These are phyloP conservation scores for Penicillium sclerotiorum DNA, from an alignment of 2,329 filamentous ascomycete genomes.

Conservation along the genomic window DNA sequence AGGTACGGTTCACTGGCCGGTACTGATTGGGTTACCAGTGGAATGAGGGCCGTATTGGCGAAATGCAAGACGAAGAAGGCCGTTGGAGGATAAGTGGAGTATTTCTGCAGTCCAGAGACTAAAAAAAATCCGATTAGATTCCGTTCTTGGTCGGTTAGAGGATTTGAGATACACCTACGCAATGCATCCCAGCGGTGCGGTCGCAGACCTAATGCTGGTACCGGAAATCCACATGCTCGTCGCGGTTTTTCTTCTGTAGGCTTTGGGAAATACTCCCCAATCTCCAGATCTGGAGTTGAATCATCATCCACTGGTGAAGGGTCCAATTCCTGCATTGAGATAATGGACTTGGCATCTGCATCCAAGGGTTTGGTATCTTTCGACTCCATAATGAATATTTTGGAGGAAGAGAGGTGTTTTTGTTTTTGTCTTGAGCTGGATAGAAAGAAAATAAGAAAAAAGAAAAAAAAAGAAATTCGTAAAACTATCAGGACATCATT, in stretches of 20 bases:
- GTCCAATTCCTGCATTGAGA: conserved; percentile 75
- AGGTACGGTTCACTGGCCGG: conserved; percentile 79
- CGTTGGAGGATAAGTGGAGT: conserved; percentile 83
- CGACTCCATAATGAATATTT: conserved; percentile 9
- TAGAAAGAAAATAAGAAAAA: neutral
- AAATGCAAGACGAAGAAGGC: conserved; percentile 77
- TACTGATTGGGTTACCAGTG: conserved; percentile 72
- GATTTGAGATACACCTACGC: conserved; percentile 54
- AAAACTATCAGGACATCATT: conserved; percentile 13
- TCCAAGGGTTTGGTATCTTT: conserved; percentile 28
- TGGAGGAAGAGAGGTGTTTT: too few species aligned
- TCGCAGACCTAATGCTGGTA: conserved; percentile 57
- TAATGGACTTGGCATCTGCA: conserved; percentile 51
- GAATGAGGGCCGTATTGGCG: conserved; percentile 79
- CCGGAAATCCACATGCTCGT: conserved; percentile 23
- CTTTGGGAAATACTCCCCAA: conserved; percentile 50
- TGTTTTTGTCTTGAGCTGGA: neutral
- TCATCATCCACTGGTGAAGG: conserved; percentile 70
- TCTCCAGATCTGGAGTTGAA: conserved; percentile 48
- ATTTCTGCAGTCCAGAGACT: conserved; percentile 80
- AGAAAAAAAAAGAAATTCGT: conserved; percentile 15
- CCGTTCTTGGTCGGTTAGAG: neutral
- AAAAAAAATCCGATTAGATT: neutral
- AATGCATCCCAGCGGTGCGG: conserved; percentile 76
- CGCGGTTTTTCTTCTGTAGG: conserved; percentile 15